phyloP scores from a whole-genome alignment of 352 stramenopile genomes.

The Globisporangium radiosum region DNA sequence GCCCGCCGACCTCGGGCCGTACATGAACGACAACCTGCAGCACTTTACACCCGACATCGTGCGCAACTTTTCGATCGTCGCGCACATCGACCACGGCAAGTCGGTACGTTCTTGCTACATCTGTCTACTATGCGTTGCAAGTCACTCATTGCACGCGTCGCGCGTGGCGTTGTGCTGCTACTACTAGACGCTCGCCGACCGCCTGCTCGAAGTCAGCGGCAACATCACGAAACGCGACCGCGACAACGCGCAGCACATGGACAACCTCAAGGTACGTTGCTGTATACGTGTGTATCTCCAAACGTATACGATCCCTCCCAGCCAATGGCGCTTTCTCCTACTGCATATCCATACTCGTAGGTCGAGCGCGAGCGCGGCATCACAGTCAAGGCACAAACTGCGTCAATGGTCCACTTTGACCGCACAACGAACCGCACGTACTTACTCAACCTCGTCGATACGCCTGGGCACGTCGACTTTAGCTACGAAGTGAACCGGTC shows the following conservation, averaged over 20 bases:
- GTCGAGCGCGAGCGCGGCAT: constrained; percentile 98
- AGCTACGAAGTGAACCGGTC: constrained; percentile 96
- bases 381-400: constrained; percentile 97
- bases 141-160: too few species aligned
- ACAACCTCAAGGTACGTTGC: constrained; percentile 81
- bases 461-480: constrained; percentile 97
- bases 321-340: not conserved
- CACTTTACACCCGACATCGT: constrained; percentile 69
- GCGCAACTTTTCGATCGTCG: constrained; percentile 89
- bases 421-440: constrained; percentile 65
- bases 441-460: constrained; percentile 97
- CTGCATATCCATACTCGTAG: constrained; percentile 12
- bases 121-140: not conserved
- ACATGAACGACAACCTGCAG: constrained; percentile 51
- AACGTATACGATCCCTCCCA: not conserved
- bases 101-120: constrained; percentile 37
- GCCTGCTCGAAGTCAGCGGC: constrained; percentile 84
- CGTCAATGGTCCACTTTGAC: constrained; percentile 92
- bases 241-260: constrained; percentile 80
- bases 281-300: not conserved
- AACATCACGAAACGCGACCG: constrained; percentile 85
- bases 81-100: constrained; percentile 91
- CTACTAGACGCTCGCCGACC: constrained; percentile 80
- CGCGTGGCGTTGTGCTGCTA: not conserved
- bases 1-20: constrained; percentile 49